Evolutionary conservation across 345 rosid species (phyloP).

Genomic region (Fremontodendron californicum): DNA sequence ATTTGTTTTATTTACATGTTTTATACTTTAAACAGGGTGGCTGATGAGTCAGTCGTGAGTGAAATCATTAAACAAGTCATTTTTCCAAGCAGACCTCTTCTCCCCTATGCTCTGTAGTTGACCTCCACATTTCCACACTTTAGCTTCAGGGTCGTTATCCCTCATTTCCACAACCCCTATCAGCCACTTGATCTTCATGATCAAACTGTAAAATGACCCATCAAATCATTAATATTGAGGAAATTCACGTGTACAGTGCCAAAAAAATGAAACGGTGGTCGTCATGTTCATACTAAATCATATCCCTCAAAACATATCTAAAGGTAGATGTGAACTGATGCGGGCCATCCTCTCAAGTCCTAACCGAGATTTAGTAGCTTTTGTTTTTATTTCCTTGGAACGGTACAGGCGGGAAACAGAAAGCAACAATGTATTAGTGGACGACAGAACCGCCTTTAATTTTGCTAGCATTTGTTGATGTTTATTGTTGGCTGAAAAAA

Average conservation of each 20-base stretch:
- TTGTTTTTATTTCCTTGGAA: neutral
- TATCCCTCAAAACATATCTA: neutral
- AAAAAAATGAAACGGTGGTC: neutral
- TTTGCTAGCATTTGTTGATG: neutral
- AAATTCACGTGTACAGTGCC: neutral
- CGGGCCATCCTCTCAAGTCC: neutral
- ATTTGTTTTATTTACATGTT: neutral
- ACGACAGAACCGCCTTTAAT: slow-evolving; percentile 31
- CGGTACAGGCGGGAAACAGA: neutral
- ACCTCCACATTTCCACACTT: neutral
- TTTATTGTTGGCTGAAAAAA: neutral
- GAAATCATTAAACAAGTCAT: neutral
- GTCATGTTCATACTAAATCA: neutral
- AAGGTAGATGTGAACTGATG: neutral
- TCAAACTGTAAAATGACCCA: neutral
- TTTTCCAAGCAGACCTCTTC: neutral
- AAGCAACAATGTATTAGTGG: slow-evolving; percentile 30
- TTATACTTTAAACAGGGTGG: neutral
- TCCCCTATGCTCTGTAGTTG: neutral
- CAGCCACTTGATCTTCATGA: neutral
- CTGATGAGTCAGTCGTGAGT: neutral
- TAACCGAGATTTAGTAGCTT: neutral
- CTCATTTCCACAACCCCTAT: neutral
- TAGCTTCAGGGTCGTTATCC: neutral
- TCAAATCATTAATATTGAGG: neutral